Base-by-base conservation (phyloP, 768 basidiomycete species). In the Leccinum subgranulosum region DNA sequence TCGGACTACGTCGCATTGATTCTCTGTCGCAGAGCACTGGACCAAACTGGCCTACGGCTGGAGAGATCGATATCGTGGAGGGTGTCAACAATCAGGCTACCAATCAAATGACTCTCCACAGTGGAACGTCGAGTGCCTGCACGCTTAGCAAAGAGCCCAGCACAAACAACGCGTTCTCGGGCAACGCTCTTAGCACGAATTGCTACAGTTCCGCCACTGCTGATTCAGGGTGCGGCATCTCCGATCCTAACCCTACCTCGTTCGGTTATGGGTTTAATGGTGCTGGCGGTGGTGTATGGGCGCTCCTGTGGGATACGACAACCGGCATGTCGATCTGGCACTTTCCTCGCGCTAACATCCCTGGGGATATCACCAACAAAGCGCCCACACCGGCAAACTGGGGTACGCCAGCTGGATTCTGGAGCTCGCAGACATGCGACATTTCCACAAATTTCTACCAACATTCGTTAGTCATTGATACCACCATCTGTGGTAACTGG, bases 21-120 rank as follows among this genome's bases (percentile, higher is more conserved):
- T 15, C 3, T 25, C 5, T 49, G 15, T 39, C n/a, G 8, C 51
- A 76, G 75, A 74, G 78, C 3, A 74, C 77, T 46, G 83, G 84
- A 8, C 75, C 79, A 2, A 64, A 77, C 47, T 86, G 84, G 84
- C 83, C 83, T 4, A 17, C 33, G 23, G 70, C 59, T 25, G 84
- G 84, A 58, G 88, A 91, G 69, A 85, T 90, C 49, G 90, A 92
- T 64, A 80, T 89, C 51, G 67, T 91, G 9, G 90, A 92, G 66
- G 86, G 87, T 17, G 87, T 91, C 54, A 82, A 91, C 62, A 64
- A 79, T 25, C 77, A 81, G 65, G 58, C 71, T 1, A 73, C 68
- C 28, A 90, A 92, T 61, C 86, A 84, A 57, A 81, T 82, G 69
- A 83, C 88, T 1, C 75, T 90, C 6, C 90, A 91, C 68, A 85